Evolutionary conservation across 1,284 basidiomycete species (phyloP), one percentile per base, ranked within the genome.

Genomic region (Sanguinoderma infundibulare): DNA sequence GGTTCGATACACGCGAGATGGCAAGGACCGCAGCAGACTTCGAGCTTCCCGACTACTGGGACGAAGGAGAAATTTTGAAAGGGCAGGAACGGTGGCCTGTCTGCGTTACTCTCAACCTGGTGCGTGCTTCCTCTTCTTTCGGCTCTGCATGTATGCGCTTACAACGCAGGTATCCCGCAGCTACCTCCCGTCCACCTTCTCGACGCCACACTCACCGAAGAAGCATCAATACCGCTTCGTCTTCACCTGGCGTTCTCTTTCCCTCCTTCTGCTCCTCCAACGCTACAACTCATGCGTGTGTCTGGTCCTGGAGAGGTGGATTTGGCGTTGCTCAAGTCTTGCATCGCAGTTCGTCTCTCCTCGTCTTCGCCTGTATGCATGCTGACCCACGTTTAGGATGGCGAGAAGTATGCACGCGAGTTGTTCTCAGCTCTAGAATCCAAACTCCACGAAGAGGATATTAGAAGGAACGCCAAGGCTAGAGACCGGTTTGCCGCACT

Each of bases 21-120:
- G 66, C 67, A 35, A 72, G 64, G 32, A 75, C 73, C 9, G 87
- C 87, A 4, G 82, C 83, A 3, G 92, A 95, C 72, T 94, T 94
- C 69, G 92, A 95, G 74, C 79, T 94, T 22, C 81, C 85, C 15
- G 92, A 94, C 74, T 91, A 88, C 65, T 92, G 91, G 91, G 92
- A 92, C 65, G 91, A 93, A 68, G 92, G 92, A 0, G 87, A 87
- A 59, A 74, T 78, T 5, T 72, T 94, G 44, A 79, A 77, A 51
- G 85, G 83, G 2, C 75, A 84, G 55, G 84, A 88, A 4, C 64
- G 70, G 12, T 91, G 92, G 87, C 92, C 92, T 2, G 79, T 94
- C 12, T 86, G 85, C 64, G 77, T 94, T 32, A 92, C 92, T 0
- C 71, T 94, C 59, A 93, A 94, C 65, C 64, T 93, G 32, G 91